Evolutionary conservation across 1,284 basidiomycete genomes (phyloP).

Genomic region (Sanghuangporus sanghuang): DNA sequence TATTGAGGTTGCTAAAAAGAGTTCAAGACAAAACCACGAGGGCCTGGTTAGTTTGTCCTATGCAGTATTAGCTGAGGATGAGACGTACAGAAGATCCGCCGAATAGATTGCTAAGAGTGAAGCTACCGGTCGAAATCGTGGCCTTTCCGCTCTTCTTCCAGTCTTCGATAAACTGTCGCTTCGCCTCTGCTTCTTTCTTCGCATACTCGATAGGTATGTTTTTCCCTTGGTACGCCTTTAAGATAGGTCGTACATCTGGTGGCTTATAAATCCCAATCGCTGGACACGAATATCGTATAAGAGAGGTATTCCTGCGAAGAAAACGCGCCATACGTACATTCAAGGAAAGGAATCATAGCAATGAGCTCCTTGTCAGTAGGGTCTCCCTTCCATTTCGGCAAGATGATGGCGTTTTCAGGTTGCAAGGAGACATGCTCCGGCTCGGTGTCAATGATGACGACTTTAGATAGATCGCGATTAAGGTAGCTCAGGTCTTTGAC

Average conservation of each 20-base stretch:
- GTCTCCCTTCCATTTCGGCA: conserved; percentile 88
- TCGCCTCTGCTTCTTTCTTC: conserved; percentile 79
- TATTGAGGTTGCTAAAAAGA: conserved; percentile 22
- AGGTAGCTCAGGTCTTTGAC: conserved; percentile 92
- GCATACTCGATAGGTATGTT: conserved; percentile 89
- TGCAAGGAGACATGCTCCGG: conserved; percentile 75
- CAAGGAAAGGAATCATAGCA: conserved; percentile 93
- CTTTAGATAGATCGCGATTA: conserved; percentile 90
- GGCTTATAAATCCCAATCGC: conserved; percentile 86
- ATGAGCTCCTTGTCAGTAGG: conserved; percentile 77
- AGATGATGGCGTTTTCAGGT: conserved; percentile 85
- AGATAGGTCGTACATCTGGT: conserved; percentile 80
- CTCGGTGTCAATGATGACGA: conserved; percentile 84
- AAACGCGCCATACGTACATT: conserved; percentile 56
- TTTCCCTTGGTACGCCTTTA: conserved; percentile 82
- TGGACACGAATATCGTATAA: conserved; percentile 27
- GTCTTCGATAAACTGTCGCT: conserved; percentile 73
- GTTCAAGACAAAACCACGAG: no score
- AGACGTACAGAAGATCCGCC: conserved; percentile 32
- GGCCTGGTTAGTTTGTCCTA: no score
- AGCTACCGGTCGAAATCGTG: conserved; percentile 39
- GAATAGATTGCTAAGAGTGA: conserved; percentile 61
- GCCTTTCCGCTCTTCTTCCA: conserved; percentile 63
- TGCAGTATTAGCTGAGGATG: no score
- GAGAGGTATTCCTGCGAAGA: conserved; percentile 4